Percentiles rank a stretch among this genome's conserved stretches.
phyloP scores from a whole-genome alignment of 169 alveolate species.

The Eimeria praecox region DNA sequence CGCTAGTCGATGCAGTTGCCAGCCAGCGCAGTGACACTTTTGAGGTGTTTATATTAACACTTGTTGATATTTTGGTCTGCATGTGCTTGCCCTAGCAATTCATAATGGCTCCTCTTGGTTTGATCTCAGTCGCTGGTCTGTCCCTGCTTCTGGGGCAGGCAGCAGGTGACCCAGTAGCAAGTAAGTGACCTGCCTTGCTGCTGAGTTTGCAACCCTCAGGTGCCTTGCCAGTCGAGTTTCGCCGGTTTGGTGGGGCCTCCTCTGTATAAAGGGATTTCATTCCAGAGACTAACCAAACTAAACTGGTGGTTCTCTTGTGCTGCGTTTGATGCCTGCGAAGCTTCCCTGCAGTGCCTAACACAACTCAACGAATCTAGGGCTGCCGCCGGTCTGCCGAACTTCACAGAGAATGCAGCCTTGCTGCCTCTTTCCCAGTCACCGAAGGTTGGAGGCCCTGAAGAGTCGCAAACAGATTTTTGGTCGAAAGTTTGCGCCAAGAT shows the following conservation, averaged over 20 bases:
- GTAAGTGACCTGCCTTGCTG: conserved; percentile 22
- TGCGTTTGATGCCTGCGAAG: background rate
- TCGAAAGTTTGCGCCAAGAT: background rate
- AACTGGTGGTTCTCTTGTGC: background rate
- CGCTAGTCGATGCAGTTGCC: conserved; percentile 16
- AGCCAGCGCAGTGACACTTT: background rate
- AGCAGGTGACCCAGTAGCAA: background rate
- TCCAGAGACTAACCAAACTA: too few species aligned
- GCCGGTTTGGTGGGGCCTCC: too few species aligned
- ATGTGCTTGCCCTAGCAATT: background rate
- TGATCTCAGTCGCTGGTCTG: background rate
- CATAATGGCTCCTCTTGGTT: background rate
- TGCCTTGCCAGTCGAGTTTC: background rate
- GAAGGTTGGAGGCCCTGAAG: background rate
- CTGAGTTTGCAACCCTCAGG: background rate
- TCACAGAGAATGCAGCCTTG: background rate
- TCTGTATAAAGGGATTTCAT: background rate
- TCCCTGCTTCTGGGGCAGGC: conserved; percentile 23
- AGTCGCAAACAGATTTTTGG: background rate
- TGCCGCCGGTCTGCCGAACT: conserved; percentile 2
- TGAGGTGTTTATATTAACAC: background rate
- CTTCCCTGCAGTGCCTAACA: background rate
- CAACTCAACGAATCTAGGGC: conserved; percentile 10
- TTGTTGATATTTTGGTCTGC: background rate
- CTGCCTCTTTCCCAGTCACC: background rate